Base-by-base conservation (phyloP, 1,284 basidiomycete genomes). In the Boletus calvinii region DNA sequence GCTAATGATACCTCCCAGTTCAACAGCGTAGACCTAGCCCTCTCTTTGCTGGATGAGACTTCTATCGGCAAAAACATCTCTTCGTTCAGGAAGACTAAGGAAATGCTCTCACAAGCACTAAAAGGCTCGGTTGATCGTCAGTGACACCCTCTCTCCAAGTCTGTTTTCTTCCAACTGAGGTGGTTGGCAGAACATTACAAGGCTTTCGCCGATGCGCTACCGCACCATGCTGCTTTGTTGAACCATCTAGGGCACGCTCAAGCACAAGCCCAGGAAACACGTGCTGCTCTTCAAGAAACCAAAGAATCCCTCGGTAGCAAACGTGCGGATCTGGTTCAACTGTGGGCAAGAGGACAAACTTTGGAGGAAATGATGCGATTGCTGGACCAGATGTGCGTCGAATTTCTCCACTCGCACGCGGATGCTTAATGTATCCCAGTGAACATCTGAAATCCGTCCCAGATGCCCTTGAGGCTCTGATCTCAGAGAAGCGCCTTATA, bases 401-500 rank as follows among this genome's bases (percentile, higher is more conserved):
- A 31, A 13, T 12, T 31, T 43, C 29, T 50, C 50, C 49, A 37
- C 47, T 42, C 11, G 50, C 32, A 34, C 17, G 12, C 40, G 42
- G 44, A 42, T 53, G 51, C 53, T 55, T 50, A 56, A 55, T 29
- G 40, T 42, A 54, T 52, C 32, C 29, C 11, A 97, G 95, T 52
- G 95, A 98, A 66, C 81, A 90, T 61, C 76, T 99, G 35, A 95
- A 94, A 69, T 79, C 86, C 43, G 87, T 98, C 0, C 96, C 97
- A 1, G 97, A 99, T 64, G 79, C 87, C 18, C 77, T 99, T 26
- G 97, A 99, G 69, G 86, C 87, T 6, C 75, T 98, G n/a, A 93
- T 99, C 68, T 90, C 94, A 1, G 97, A 98, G 70, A 99, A 99
- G 68, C 84, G 90, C 7, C 84, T 98, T 46, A 74, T 98, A 34